These are phyloP conservation scores for Cynara cardunculus DNA, from an alignment of 129 eudicot species.

Conservation along the genomic window DNA sequence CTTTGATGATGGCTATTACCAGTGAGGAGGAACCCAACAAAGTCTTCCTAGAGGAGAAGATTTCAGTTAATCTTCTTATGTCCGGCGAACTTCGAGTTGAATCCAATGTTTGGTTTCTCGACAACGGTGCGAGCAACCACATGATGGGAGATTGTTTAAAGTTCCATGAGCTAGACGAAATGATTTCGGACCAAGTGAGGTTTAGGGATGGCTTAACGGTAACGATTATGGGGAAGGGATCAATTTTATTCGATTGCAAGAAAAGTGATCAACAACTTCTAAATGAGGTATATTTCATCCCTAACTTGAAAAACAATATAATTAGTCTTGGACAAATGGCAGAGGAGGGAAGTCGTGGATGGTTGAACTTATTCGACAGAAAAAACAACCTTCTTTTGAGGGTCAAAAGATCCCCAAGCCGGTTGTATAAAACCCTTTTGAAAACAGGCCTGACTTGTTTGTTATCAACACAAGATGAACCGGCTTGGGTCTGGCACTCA, in stretches of 20 bases:
- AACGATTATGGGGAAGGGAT: background rate
- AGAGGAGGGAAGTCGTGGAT: background rate
- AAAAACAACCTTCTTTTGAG: background rate
- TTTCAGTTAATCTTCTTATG: background rate
- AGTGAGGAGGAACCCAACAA: background rate
- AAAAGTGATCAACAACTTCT: background rate
- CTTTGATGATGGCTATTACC: background rate
- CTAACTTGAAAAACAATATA: background rate
- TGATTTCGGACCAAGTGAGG: background rate
- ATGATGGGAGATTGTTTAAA: background rate
- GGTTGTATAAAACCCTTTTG: background rate
- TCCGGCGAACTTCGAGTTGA: background rate
- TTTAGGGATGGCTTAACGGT: background rate
- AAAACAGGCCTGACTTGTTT: background rate
- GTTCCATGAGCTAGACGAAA: background rate
- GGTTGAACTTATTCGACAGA: background rate
- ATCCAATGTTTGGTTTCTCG: background rate
- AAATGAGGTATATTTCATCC: conserved; percentile 4
- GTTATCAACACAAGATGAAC: background rate
- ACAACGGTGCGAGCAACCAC: background rate
- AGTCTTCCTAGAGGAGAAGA: background rate
- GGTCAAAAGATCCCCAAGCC: background rate
- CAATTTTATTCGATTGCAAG: background rate
- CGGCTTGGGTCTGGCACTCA: background rate
- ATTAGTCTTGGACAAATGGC: background rate